phyloP scores from a whole-genome alignment of 2,329 filamentous ascomycete genomes.

The Sarocladium kiliense region DNA sequence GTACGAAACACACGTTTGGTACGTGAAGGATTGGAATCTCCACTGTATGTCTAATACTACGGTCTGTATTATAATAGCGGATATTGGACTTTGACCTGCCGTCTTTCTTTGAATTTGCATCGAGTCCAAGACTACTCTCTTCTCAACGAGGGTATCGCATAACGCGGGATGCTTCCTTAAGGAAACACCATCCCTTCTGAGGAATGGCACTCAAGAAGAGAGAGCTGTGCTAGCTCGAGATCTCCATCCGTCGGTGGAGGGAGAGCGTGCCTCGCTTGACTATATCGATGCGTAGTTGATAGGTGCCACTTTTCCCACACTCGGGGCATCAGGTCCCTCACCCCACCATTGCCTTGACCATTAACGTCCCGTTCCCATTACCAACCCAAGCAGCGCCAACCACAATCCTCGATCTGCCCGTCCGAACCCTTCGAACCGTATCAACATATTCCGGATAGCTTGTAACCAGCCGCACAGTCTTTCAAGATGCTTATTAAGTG shows the following conservation, averaged over 20 bases:
- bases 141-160: no score
- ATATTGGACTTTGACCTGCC: constrained; percentile 8
- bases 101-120: neutral
- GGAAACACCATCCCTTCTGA: no score
- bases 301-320: neutral
- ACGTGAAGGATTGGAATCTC: constrained; percentile 22
- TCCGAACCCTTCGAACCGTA: constrained; percentile 2
- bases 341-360: constrained; percentile 2
- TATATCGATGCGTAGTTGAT: no score
- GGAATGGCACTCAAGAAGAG: no score
- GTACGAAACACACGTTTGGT: constrained; percentile 1
- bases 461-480: neutral
- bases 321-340: neutral
- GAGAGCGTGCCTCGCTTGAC: no score
- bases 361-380: neutral
- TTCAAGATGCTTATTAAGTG: constrained; percentile 47
- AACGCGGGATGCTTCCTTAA: no score
- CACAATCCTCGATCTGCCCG: neutral
- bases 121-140: no score
- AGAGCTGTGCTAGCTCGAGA: no score
- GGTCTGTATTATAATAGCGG: constrained; percentile 11
- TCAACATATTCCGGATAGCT: constrained; percentile 11
- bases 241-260: no score
- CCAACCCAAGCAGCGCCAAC: neutral
- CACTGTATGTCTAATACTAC: constrained; percentile 29